These are phyloP conservation scores for Achlya hypogyna DNA, from an alignment of 352 stramenopile species.

Conservation along the genomic window DNA sequence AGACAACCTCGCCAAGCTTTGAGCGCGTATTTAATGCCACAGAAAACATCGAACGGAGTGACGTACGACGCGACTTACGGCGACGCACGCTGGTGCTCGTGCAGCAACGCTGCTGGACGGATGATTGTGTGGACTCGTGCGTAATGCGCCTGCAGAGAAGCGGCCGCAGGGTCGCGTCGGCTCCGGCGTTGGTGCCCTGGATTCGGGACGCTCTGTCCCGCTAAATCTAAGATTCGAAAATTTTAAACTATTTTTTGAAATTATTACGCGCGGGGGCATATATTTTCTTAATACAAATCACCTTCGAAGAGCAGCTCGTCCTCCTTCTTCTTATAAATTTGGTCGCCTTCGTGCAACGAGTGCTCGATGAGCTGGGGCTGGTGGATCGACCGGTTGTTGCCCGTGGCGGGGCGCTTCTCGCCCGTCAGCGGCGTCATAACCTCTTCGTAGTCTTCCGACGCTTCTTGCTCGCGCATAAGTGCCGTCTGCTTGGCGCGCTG, in stretches of 20 bases:
- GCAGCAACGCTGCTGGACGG: too few relatives aligned
- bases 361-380: constrained; percentile 61
- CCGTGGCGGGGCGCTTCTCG: constrained; percentile 46
- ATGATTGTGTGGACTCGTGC: too few relatives aligned
- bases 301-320: constrained; percentile 82
- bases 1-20: constrained; percentile 38
- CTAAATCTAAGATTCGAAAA: too few relatives aligned
- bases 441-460: constrained; percentile 84
- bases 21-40: constrained; percentile 8
- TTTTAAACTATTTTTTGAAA: too few relatives aligned
- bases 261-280: background rate
- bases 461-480: constrained; percentile 81
- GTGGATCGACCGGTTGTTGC: constrained; percentile 28
- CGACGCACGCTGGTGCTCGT: too few relatives aligned
- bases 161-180: too few relatives aligned
- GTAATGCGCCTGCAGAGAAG: too few relatives aligned
- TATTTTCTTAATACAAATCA: constrained; percentile 59
- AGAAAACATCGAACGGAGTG: too few relatives aligned
- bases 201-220: too few relatives aligned
- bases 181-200: too few relatives aligned
- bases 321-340: constrained; percentile 81
- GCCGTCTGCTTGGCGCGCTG: constrained; percentile 72
- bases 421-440: constrained; percentile 84
- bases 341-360: constrained; percentile 77
- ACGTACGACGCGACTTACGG: too few relatives aligned